A percentile compares a stretch with the other conserved stretches of the same genome.
phyloP scores from a whole-genome alignment of 169 alveolate species.

The Pseudocohnilembus persalinus region DNA sequence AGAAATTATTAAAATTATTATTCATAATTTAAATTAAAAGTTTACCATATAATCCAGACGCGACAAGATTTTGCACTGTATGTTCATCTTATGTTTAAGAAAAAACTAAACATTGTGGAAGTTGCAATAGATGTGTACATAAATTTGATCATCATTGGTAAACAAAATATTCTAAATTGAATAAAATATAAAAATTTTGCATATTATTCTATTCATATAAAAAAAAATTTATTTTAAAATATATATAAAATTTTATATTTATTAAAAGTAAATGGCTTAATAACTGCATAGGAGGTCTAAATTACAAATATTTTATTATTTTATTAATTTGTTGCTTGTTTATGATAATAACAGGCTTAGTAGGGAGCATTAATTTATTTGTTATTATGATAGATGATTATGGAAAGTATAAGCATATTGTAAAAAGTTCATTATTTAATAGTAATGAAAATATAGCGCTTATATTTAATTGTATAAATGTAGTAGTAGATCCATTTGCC shows the following conservation, averaged over 20 bases:
- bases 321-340: background rate
- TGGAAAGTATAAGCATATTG: background rate
- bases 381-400: background rate
- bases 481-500: background rate
- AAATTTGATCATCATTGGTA: slow-evolving; percentile 52
- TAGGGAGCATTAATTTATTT: background rate
- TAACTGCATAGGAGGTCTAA: slow-evolving; percentile 59
- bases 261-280: slow-evolving; percentile 50
- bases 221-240: background rate
- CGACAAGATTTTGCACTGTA: slow-evolving; percentile 34
- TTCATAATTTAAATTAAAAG: background rate
- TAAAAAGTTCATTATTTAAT: background rate
- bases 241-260: background rate
- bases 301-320: slow-evolving; percentile 36
- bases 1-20: too few species aligned
- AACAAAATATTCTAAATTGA: background rate
- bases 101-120: slow-evolving; percentile 53
- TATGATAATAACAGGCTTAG: background rate
- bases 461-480: background rate
- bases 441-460: background rate
- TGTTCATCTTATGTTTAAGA: slow-evolving; percentile 47
- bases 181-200: too few species aligned
- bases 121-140: slow-evolving; percentile 45
- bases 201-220: too few species aligned
- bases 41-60: background rate